phyloP scores from a whole-genome alignment of 1,284 basidiomycete genomes.

The Somion occarium region DNA sequence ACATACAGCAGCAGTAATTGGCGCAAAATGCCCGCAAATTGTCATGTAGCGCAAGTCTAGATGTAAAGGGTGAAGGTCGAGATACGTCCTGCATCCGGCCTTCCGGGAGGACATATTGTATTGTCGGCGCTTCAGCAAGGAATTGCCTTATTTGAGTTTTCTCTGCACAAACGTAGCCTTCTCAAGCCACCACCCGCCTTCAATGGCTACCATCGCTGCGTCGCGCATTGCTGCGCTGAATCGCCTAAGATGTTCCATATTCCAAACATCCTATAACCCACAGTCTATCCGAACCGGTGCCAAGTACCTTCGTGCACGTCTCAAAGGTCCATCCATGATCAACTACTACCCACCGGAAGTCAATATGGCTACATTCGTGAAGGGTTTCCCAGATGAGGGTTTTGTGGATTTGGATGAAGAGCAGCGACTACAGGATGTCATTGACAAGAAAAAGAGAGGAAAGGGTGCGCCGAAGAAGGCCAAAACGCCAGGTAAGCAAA shows the following conservation, averaged over 20 bases:
- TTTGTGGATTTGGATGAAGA: slow-evolving; percentile 61
- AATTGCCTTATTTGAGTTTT: too few species aligned
- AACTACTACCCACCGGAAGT: slow-evolving; percentile 68
- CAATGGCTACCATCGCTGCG: slow-evolving; percentile 33
- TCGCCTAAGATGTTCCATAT: slow-evolving; percentile 64
- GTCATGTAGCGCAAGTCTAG: slow-evolving; percentile 5
- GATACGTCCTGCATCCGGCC: background rate
- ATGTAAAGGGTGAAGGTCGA: slow-evolving; percentile 10
- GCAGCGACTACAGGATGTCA: slow-evolving; percentile 62
- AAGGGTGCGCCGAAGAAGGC: slow-evolving; percentile 80
- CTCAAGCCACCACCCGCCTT: slow-evolving; percentile 3
- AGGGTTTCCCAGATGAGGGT: slow-evolving; percentile 49
- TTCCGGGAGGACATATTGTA: too few species aligned
- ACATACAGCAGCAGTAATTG: background rate
- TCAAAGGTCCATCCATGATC: slow-evolving; percentile 76
- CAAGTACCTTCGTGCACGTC: slow-evolving; percentile 74
- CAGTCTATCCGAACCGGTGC: slow-evolving; percentile 73
- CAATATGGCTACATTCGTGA: slow-evolving; percentile 46
- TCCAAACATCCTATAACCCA: slow-evolving; percentile 84
- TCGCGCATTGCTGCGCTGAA: slow-evolving; percentile 49
- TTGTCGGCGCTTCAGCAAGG: too few species aligned
- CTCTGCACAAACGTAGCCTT: background rate
- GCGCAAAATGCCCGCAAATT: background rate
- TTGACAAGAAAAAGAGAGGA: slow-evolving; percentile 64
- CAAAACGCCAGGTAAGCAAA: slow-evolving; percentile 54